phyloP scores from a whole-genome alignment of 2,329 filamentous ascomycete species.

The Claviceps capensis region DNA sequence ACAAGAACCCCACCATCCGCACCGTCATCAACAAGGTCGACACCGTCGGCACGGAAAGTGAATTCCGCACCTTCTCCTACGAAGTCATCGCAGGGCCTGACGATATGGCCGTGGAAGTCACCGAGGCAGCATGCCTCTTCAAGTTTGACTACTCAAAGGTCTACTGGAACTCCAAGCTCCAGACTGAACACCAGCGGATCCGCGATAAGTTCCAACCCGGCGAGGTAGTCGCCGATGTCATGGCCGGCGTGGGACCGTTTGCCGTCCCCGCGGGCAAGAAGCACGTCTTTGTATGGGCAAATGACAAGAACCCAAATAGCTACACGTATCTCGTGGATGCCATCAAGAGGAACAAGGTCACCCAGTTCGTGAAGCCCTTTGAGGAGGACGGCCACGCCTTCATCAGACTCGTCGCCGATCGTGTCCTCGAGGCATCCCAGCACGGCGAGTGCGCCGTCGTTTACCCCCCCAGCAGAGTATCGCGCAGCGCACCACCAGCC shows the following conservation, averaged over 20 bases:
- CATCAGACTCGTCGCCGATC: constrained; percentile 55
- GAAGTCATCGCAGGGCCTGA: constrained; percentile 75
- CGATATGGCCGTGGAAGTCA: constrained; percentile 71
- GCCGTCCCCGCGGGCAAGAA: constrained; percentile 83
- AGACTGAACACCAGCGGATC: constrained; percentile 76
- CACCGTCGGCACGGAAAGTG: constrained; percentile 70
- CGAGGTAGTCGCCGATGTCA: constrained; percentile 87
- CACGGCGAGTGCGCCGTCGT: constrained; percentile 41
- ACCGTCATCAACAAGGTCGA: constrained; percentile 96
- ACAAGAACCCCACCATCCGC: constrained; percentile 70
- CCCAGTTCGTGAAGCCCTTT: constrained; percentile 60
- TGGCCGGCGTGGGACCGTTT: constrained; percentile 95
- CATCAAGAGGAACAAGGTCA: constrained; percentile 63
- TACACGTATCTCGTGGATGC: constrained; percentile 58
- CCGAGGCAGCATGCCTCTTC: constrained; percentile 76
- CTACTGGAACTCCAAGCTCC: constrained; percentile 92
- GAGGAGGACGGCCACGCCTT: constrained; percentile 74
- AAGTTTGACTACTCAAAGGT: constrained; percentile 90
- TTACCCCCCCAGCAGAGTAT: constrained; percentile 21
- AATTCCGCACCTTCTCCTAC: constrained; percentile 85
- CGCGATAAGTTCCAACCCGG: constrained; percentile 65
- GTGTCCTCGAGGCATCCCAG: constrained; percentile 37
- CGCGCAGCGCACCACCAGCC: constrained; percentile 23
- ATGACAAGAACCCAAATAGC: constrained; percentile 90
- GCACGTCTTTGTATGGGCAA: constrained; percentile 86